These are phyloP conservation scores for Thermomyces lanuginosus DNA, from an alignment of 2,329 filamentous ascomycete species.

Conservation along the genomic window DNA sequence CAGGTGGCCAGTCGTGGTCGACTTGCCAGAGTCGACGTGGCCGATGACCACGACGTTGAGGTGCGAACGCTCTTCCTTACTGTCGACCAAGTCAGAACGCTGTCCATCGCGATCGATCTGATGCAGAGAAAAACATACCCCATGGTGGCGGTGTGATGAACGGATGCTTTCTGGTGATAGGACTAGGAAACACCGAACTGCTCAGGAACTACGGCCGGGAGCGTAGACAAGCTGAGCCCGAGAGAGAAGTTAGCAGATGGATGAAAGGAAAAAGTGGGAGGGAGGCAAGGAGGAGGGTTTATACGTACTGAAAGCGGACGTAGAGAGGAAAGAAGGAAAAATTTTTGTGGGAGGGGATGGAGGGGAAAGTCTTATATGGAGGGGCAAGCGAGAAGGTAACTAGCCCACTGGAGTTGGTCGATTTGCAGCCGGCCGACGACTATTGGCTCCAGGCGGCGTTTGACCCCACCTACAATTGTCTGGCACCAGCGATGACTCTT, in stretches of 20 bases:
- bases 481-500: conserved; percentile 20
- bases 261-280: conserved; percentile 11
- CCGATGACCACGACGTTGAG: conserved; percentile 98
- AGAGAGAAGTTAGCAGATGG: conserved; percentile 12
- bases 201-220: conserved; percentile 35
- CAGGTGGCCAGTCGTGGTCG: conserved; percentile 87
- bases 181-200: conserved; percentile 29
- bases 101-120: not conserved
- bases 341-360: conserved; percentile 25
- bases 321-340: conserved; percentile 21
- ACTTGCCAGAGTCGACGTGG: conserved; percentile 99
- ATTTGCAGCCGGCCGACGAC: conserved; percentile 8
- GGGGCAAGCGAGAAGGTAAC: conserved; percentile 28
- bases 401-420: conserved; percentile 21
- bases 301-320: conserved; percentile 34
- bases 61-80: conserved; percentile 92
- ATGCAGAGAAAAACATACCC: conserved; percentile 32
- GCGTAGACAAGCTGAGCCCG: conserved; percentile 36
- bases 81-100: conserved; percentile 22
- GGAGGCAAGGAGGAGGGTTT: conserved; percentile 15
- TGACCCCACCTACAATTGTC: conserved; percentile 9
- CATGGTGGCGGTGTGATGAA: conserved; percentile 39
- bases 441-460: not conserved
- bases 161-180: conserved; percentile 33
- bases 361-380: conserved; percentile 33